Percentiles rank a stretch among this genome's conserved stretches.
phyloP scores from a whole-genome alignment of 306 rosid genomes.

The Lagenaria siceraria region DNA sequence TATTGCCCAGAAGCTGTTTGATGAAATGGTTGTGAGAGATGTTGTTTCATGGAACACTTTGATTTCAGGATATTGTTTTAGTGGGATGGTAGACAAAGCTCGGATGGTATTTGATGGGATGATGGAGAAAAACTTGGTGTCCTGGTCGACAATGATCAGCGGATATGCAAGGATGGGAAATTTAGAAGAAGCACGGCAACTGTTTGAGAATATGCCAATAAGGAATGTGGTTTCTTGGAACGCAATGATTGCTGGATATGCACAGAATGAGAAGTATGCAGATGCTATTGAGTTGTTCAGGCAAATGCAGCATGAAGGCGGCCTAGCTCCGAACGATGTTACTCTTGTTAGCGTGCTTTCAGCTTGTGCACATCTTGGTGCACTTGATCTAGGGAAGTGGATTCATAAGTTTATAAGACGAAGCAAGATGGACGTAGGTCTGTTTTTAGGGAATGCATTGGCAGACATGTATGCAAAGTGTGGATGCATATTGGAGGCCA shows the following conservation, averaged over 20 bases:
- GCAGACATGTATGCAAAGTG: conserved; percentile 30
- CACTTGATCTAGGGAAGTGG: conserved; percentile 32
- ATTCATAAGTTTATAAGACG: conserved; percentile 18
- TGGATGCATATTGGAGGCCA: conserved; percentile 24
- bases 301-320: conserved; percentile 17
- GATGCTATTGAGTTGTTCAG: conserved; percentile 23
- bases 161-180: conserved; percentile 20
- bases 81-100: conserved; percentile 16
- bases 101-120: conserved; percentile 19
- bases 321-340: conserved; percentile 13
- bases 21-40: conserved; percentile 24
- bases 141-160: conserved; percentile 31
- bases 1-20: conserved; percentile 21
- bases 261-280: conserved; percentile 23
- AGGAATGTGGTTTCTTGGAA: conserved; percentile 30
- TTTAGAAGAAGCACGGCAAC: conserved; percentile 14
- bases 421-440: conserved; percentile 8
- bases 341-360: conserved; percentile 26
- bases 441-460: conserved; percentile 26
- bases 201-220: conserved; percentile 19
- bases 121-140: conserved; percentile 18
- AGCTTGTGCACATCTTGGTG: conserved; percentile 30
- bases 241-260: conserved; percentile 23
- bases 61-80: conserved; percentile 25
- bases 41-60: conserved; percentile 30